Base-by-base conservation (phyloP, 306 rosid genomes). In the Sophora flavescens region DNA sequence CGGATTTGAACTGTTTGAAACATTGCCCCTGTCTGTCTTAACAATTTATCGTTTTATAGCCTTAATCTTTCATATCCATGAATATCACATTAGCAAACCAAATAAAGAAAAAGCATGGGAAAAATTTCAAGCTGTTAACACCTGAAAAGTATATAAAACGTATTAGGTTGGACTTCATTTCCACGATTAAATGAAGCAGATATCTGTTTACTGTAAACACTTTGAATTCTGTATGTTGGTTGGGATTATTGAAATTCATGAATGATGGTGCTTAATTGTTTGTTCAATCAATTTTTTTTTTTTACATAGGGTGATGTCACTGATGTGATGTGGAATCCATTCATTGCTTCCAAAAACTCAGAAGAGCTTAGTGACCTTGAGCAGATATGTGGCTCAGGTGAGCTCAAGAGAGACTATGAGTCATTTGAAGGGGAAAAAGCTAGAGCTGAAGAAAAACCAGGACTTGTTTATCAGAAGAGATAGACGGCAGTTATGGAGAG, bases 291-390 rank as follows among this genome's bases (percentile, higher is more conserved):
- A 69, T 11, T 44, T 65, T 78, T 32, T 35, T 2, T 30, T 30
- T 30, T 30, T 30, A 30, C 32, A 41, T 78, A 90, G 96, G 96
- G 96, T 17, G 96, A 90, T n/a, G n/a, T n/a, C n/a, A n/a, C n/a
- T n/a, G n/a, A n/a, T n/a, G 2, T 28, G 30, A 28, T 64, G 92
- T 90, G 82, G 96, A 90, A 82, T 85, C 96, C 64, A 83, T 90
- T 83, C 64, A 83, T 90, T 83, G 96, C 96, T 39, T 88, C 96
- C 13, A 88, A 90, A 78, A 88, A 81, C 72, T 91, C 92, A 9
- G 86, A 88, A 79, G 96, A 90, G 75, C 89, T 76, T 30, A n/a
- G n/a, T n/a, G n/a, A n/a, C n/a, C n/a, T n/a, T n/a, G n/a, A n/a
- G n/a, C n/a, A n/a, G n/a, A n/a, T n/a, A 30, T 30, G 32, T 30